Evolutionary conservation across 768 basidiomycete genomes (phyloP).

Genomic region (Lactifluus piperatus): DNA sequence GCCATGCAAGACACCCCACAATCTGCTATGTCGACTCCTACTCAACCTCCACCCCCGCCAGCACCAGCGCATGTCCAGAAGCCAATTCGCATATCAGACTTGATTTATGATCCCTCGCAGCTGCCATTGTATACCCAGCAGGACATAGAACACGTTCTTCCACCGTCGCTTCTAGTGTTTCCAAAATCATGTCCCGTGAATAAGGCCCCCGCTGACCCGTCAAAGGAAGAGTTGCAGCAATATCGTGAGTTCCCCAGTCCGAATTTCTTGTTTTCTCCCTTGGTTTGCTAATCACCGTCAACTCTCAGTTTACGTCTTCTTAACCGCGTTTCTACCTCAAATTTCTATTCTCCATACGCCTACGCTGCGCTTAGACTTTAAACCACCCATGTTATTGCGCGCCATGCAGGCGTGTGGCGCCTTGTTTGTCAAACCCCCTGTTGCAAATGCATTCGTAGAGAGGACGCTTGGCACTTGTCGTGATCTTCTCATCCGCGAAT

Average conservation of each 20-base stretch:
- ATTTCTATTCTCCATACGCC: conserved; percentile 50
- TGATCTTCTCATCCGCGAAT: conserved; percentile 44
- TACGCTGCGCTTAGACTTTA: conserved; percentile 42
- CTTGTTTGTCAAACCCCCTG: conserved; percentile 43
- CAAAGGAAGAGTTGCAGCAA: conserved; percentile 43
- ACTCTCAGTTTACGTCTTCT: conserved; percentile 42
- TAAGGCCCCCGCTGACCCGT: conserved; percentile 20
- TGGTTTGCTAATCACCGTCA: not conserved
- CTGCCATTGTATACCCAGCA: conserved; percentile 3
- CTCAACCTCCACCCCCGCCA: not conserved
- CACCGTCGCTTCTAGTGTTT: not conserved
- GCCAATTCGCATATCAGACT: not conserved
- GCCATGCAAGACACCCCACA: not conserved
- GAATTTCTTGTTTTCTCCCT: not conserved
- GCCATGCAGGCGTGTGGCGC: conserved; percentile 58
- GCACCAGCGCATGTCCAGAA: not conserved
- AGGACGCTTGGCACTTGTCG: conserved; percentile 35
- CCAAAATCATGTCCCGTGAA: too few relatives aligned
- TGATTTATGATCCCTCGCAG: not conserved
- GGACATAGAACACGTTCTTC: not conserved
- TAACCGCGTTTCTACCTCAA: conserved; percentile 43
- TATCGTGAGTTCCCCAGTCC: conserved; percentile 40
- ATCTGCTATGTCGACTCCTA: not conserved
- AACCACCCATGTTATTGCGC: conserved; percentile 42
- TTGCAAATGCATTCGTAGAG: conserved; percentile 41